Base-by-base conservation (phyloP, 441 rosid species). In the Biscutella auriculata region DNA sequence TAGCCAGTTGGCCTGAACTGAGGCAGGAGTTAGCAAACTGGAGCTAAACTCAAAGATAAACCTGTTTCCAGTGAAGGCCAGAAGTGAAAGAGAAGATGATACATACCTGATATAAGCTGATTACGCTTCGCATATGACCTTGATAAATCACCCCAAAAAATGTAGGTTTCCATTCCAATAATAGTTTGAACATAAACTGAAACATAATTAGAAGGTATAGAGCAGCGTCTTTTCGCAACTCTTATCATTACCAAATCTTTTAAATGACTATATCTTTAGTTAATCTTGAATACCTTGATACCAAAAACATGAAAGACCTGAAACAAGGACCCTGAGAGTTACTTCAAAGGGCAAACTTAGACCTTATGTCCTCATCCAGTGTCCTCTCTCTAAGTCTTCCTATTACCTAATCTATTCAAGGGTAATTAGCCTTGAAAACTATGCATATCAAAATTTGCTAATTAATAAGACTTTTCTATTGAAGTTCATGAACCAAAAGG, bases 381-480 rank as follows among this genome's bases (percentile, higher is more conserved):
- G 58, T 42, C 47, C 51, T 33, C 45, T 47, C 23, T 61, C 58
- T 40, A 32, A 15, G 19, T 46, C 44, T 27, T 45, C 36, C 51
- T 67, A 37, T 53, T n/a, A n/a, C 40, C 72, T 67, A 67, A 60
- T 12, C 62, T 55, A 60, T 53, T 54, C 27, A 53, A 67, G 62
- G 66, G 44, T 53, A 45, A 45, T 19, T 10, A 41, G 8, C 55
- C 66, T 52, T 19, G 60, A 39, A 56, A 66, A 71, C 68, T 59
- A 53, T 53, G 63, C 60, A 58, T 62, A 49, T 58, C 75, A 71
- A 73, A 73, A 73, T 62, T 67, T 64, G 72, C 74, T 67, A 66
- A 62, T 49, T 43, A 54, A 61, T 63, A 68, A 68, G 73, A 70
- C 63, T 78, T 32, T 72, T 77, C 78, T 76, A 82, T 79, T 77